phyloP scores from a whole-genome alignment of 169 alveolate genomes.

The Cyclospora cayetanensis region DNA sequence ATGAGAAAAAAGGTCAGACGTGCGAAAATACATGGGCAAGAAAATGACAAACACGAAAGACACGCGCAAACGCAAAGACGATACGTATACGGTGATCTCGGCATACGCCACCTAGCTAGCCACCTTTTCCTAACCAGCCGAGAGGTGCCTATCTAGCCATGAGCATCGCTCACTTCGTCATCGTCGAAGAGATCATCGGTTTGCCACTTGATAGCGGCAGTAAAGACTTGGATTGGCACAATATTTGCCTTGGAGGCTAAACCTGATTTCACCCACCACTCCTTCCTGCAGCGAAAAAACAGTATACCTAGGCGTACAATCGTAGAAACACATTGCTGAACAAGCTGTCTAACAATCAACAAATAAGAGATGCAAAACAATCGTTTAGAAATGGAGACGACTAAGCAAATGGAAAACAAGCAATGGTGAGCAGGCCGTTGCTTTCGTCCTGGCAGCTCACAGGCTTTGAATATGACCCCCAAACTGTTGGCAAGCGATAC shows the following conservation, averaged over 20 bases:
- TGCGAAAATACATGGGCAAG: neutral
- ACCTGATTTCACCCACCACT: conserved; percentile 79
- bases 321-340: neutral
- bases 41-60: neutral
- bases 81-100: neutral
- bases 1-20: too few species aligned
- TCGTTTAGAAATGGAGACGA: neutral
- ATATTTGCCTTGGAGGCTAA: conserved; percentile 77
- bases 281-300: conserved; percentile 58
- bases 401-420: too few species aligned
- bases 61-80: neutral
- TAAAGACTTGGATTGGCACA: conserved; percentile 79
- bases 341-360: neutral
- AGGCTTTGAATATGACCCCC: neutral
- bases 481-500: neutral
- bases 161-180: conserved; percentile 71
- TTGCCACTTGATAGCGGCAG: conserved; percentile 77
- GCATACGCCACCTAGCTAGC: neutral
- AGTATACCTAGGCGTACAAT: neutral
- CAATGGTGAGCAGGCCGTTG: too few species aligned
- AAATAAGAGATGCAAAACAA: neutral
- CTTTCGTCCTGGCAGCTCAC: neutral
- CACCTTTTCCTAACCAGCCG: neutral
- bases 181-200: conserved; percentile 73
- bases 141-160: neutral